These are phyloP conservation scores for Lachnellula hyalina DNA, from an alignment of 2,329 filamentous ascomycete genomes.

Conservation along the genomic window DNA sequence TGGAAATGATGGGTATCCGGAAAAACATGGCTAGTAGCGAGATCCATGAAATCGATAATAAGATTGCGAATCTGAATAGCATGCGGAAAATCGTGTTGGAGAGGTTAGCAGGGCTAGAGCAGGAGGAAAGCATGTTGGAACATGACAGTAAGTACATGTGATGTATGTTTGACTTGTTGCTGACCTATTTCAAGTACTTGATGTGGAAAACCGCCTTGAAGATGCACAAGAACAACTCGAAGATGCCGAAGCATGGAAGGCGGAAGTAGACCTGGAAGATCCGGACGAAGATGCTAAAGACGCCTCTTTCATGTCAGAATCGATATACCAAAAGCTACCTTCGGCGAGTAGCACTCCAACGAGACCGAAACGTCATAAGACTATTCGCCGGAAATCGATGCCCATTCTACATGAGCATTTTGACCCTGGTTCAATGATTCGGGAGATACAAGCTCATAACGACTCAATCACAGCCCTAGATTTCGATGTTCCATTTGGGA, in stretches of 20 bases:
- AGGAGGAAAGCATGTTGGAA: conserved; percentile 85
- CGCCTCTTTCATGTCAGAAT: conserved; percentile 89
- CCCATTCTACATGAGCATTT: conserved; percentile 94
- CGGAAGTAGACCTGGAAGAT: conserved; percentile 48
- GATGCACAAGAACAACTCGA: conserved; percentile 55
- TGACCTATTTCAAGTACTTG: conserved; percentile 45
- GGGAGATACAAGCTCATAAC: conserved; percentile 80
- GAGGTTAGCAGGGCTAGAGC: conserved; percentile 76
- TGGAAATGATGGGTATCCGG: conserved; percentile 86
- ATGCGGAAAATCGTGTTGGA: conserved; percentile 93
- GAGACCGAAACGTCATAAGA: conserved; percentile 49
- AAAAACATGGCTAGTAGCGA: conserved; percentile 98
- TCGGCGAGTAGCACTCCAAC: conserved; percentile 44
- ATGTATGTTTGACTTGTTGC: neutral
- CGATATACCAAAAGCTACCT: conserved; percentile 90
- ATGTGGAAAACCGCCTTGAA: conserved; percentile 57
- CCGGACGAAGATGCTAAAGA: conserved; percentile 35
- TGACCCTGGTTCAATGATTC: conserved; percentile 80
- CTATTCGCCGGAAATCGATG: conserved; percentile 74
- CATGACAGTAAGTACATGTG: conserved; percentile 63
- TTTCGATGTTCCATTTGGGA: conserved; percentile 96
- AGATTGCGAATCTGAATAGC: conserved; percentile 85
- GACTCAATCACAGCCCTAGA: conserved; percentile 87
- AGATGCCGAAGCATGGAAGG: conserved; percentile 51
- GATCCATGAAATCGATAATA: conserved; percentile 94